A percentile compares a stretch with the other conserved stretches of the same genome.
Conservation (phyloP, 1,139 yeast genomes). For the Scheffersomyces lignicola region DNA sequence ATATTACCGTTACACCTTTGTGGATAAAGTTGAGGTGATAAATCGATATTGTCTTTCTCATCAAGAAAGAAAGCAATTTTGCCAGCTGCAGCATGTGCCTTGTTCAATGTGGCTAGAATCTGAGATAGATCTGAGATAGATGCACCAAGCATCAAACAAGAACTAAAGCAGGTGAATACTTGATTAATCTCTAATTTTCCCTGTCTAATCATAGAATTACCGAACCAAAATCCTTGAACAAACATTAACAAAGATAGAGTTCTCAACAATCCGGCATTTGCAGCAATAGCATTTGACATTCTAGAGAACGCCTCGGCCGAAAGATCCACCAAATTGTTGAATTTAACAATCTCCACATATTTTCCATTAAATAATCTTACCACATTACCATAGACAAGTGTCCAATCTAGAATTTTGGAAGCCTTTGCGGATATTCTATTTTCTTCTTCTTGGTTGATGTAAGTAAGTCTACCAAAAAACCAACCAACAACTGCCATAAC, state of each 20-base stretch:
- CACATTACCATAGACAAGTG: conserved; percentile 56
- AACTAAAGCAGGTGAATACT: conserved; percentile 79
- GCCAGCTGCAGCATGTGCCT: conserved; percentile 61
- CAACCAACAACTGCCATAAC: conserved; percentile 53
- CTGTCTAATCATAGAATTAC: conserved; percentile 59
- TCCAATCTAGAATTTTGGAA: conserved; percentile 70
- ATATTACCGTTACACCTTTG: conserved; percentile 44
- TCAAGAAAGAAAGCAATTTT: conserved; percentile 23
- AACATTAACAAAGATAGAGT: conserved; percentile 68
- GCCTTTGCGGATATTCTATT: conserved; percentile 57
- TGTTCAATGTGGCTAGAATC: conserved; percentile 56
- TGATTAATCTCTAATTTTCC: conserved; percentile 55
- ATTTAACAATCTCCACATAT: conserved; percentile 46
- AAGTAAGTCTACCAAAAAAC: conserved; percentile 53
- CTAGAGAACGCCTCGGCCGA: conserved; percentile 52
- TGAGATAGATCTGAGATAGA: conserved; percentile 53
- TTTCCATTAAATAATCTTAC: conserved; percentile 67
- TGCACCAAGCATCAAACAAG: conserved; percentile 72
- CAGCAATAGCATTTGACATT: conserved; percentile 49
- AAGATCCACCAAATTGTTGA: conserved; percentile 33
- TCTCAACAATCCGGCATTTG: conserved; percentile 60
- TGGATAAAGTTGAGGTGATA: conserved; percentile 22
- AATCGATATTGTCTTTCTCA: background rate
- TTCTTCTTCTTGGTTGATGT: conserved; percentile 52
- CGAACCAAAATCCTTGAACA: conserved; percentile 92